Percentiles rank a stretch among this genome's conserved stretches.
These are phyloP conservation scores for Pleurotus salmoneostramineus DNA, from an alignment of 768 basidiomycete species.

Conservation along the genomic window DNA sequence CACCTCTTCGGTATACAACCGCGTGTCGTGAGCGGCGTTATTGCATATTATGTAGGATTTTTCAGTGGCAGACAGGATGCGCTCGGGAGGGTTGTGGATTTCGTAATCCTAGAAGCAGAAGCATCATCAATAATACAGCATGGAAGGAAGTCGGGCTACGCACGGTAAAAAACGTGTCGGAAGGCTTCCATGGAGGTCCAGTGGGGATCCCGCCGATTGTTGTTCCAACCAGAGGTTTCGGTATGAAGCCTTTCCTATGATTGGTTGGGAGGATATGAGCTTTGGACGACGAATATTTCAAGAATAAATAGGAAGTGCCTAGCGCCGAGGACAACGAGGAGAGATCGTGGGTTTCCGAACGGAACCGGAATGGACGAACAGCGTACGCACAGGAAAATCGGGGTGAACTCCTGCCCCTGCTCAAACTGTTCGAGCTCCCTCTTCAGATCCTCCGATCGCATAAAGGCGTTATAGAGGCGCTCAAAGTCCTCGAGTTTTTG, in stretches of 20 bases:
- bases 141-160: not conserved
- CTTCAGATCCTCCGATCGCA: too few species aligned
- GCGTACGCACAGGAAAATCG: too few species aligned
- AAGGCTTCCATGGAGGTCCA: not conserved
- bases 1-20: constrained; percentile 3
- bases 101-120: not conserved
- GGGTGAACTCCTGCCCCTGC: too few species aligned
- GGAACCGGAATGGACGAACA: too few species aligned
- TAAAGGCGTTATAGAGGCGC: too few species aligned
- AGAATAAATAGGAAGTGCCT: too few species aligned
- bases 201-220: not conserved
- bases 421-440: too few species aligned
- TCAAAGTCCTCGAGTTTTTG: too few species aligned
- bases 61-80: not conserved
- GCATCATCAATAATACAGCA: not conserved
- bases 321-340: too few species aligned
- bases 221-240: not conserved
- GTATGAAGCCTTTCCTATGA: not conserved
- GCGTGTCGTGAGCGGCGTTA: constrained; percentile 9
- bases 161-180: constrained; percentile 1
- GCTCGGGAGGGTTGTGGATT: not conserved
- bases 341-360: too few species aligned
- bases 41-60: constrained; percentile 11
- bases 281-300: too few species aligned
- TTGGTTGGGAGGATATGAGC: too few species aligned